Percentiles rank a stretch among this genome's conserved stretches.
Conservation (phyloP, 345 rosid genomes). For the Noccaea caerulescens region DNA sequence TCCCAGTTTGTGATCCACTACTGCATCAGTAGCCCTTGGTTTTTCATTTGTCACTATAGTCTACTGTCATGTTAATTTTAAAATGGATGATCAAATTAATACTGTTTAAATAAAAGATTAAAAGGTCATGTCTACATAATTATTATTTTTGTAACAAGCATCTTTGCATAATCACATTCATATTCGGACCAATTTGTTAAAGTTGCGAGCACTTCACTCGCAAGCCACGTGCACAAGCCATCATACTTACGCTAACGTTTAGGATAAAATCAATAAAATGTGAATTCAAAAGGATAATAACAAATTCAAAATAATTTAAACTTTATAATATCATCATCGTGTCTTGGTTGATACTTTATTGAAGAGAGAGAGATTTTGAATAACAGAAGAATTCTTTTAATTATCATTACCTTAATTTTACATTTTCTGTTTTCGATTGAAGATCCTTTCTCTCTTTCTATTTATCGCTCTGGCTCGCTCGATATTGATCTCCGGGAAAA, state of each 20-base stretch:
- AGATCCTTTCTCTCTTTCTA: neutral
- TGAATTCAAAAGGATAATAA: neutral
- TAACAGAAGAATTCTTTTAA: slow-evolving; percentile 2
- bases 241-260: slow-evolving; percentile 33
- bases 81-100: neutral
- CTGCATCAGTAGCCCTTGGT: too few relatives aligned
- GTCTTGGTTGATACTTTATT: slow-evolving; percentile 26
- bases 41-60: too few relatives aligned
- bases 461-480: neutral
- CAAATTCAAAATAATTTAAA: slow-evolving; percentile 1
- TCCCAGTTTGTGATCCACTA: too few relatives aligned
- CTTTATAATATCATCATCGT: slow-evolving; percentile 2
- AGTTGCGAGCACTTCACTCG: slow-evolving; percentile 36
- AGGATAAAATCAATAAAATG: slow-evolving; percentile 18
- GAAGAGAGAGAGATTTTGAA: slow-evolving; percentile 8
- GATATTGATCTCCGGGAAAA: slow-evolving; percentile 33
- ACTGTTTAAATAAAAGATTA: neutral
- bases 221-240: slow-evolving; percentile 37
- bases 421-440: neutral
- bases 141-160: neutral
- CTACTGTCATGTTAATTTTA: too few relatives aligned
- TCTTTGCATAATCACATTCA: neutral
- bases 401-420: neutral
- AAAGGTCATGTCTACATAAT: too few relatives aligned
- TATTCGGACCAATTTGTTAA: slow-evolving; percentile 9